phyloP scores from a whole-genome alignment of 2,329 filamentous ascomycete genomes.

The Paraphaeosphaeria minitans region DNA sequence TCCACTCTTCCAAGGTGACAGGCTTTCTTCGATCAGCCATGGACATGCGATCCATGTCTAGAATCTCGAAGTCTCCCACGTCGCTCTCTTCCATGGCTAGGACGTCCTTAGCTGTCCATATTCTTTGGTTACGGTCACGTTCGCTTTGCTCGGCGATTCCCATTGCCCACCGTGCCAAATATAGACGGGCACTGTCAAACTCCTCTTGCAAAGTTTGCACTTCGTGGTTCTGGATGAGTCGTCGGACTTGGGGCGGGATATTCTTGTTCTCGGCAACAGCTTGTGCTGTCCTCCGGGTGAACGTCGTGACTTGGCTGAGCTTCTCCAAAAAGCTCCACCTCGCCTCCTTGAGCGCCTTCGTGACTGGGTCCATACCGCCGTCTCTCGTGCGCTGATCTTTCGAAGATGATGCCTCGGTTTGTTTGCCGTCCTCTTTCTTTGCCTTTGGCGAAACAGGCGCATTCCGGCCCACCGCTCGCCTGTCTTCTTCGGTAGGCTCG shows the following conservation, averaged over 20 bases:
- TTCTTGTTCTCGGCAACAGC: slow-evolving; percentile 91
- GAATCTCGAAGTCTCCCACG: slow-evolving; percentile 92
- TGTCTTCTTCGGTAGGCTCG: slow-evolving; percentile 84
- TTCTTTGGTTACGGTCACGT: slow-evolving; percentile 78
- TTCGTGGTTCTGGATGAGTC: slow-evolving; percentile 86
- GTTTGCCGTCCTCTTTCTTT: slow-evolving; percentile 29
- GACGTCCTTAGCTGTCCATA: slow-evolving; percentile 93
- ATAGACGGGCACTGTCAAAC: slow-evolving; percentile 93
- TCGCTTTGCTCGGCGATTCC: slow-evolving; percentile 97
- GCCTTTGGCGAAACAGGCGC: slow-evolving; percentile 51
- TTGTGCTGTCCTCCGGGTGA: slow-evolving; percentile 88
- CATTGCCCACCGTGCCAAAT: slow-evolving; percentile 97
- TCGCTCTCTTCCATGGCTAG: slow-evolving; percentile 93
- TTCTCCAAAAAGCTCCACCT: slow-evolving; percentile 97
- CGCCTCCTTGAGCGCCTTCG: slow-evolving; percentile 91
- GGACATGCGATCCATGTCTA: slow-evolving; percentile 78
- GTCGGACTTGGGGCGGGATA: slow-evolving; percentile 83
- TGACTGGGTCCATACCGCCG: slow-evolving; percentile 87
- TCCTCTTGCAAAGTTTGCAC: slow-evolving; percentile 96
- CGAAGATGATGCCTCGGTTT: slow-evolving; percentile 32
- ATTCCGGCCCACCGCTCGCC: slow-evolving; percentile 75
- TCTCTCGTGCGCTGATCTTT: slow-evolving; percentile 55
- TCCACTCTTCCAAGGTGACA: slow-evolving; percentile 86
- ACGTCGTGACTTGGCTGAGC: slow-evolving; percentile 95
- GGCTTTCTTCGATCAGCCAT: slow-evolving; percentile 77